phyloP scores from a whole-genome alignment of 139 green algal species.

The Closterium sp. region DNA sequence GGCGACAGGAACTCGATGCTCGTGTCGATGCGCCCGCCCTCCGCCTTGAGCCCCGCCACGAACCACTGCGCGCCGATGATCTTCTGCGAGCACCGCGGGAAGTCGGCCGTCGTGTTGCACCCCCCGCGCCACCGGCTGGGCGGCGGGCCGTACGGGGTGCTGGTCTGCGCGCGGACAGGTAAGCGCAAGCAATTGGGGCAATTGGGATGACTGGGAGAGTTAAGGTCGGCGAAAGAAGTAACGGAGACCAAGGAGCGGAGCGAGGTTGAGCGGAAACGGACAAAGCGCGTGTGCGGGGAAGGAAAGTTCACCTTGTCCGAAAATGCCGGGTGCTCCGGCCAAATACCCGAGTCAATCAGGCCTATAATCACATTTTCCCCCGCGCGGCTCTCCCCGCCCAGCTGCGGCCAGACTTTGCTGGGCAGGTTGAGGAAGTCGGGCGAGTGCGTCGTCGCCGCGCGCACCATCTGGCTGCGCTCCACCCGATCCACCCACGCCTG shows the following conservation, averaged over 20 bases:
- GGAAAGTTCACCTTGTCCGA: not conserved
- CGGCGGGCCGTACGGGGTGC: not conserved
- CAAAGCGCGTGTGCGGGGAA: not conserved
- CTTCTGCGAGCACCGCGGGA: not conserved
- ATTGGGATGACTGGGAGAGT: no score
- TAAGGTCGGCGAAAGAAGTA: not conserved
- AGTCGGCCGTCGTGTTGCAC: not conserved
- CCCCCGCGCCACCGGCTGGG: not conserved
- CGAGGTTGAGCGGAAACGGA: not conserved
- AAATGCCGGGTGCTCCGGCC: not conserved
- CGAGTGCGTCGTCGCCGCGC: not conserved
- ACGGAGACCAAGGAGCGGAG: not conserved
- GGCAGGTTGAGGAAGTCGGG: not conserved
- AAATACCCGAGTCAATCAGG: not conserved
- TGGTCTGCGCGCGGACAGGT: not conserved
- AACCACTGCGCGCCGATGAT: slow-evolving; percentile 9
- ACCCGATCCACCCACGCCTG: not conserved
- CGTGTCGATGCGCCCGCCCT: not conserved
- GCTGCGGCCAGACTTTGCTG: not conserved
- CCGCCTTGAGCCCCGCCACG: not conserved
- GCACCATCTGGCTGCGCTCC: not conserved
- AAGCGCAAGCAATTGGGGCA: not conserved
- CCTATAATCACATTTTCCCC: not conserved
- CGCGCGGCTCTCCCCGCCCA: not conserved
- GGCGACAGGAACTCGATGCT: not conserved